Conservation (phyloP, 495 filamentous ascomycete genomes). For the Penicillium coprophilum region DNA sequence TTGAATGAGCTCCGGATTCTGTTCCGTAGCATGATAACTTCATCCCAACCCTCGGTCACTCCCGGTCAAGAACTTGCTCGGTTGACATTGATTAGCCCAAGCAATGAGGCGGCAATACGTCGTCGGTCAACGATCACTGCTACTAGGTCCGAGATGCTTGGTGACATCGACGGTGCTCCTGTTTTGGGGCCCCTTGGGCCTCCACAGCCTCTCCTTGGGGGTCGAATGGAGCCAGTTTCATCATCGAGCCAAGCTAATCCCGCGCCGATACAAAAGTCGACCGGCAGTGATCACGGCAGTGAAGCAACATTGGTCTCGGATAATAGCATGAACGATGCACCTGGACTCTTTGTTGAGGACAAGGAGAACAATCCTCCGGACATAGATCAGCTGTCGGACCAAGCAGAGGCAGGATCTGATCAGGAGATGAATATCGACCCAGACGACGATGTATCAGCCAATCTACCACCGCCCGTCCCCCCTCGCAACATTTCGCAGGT, state of each 20-base stretch:
- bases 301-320: conserved; percentile 55
- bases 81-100: conserved; percentile 67
- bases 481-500: conserved; percentile 41
- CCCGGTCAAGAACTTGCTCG: conserved; percentile 81
- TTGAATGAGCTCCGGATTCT: conserved; percentile 68
- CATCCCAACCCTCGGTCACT: conserved; percentile 50
- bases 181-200: conserved; percentile 53
- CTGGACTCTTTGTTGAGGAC: conserved; percentile 30
- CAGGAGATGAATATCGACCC: conserved; percentile 6
- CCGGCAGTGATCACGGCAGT: conserved; percentile 40
- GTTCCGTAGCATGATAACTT: conserved; percentile 69
- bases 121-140: conserved; percentile 53
- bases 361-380: conserved; percentile 45
- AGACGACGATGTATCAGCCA: conserved; percentile 1
- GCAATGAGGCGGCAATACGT: conserved; percentile 57
- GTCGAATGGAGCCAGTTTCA: conserved; percentile 16
- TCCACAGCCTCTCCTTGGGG: conserved; percentile 32
- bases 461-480: conserved; percentile 47
- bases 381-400: conserved; percentile 12
- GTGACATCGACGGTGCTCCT: conserved; percentile 52
- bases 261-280: conserved; percentile 16
- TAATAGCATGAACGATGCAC: conserved; percentile 22
- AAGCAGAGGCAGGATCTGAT: conserved; percentile 16
- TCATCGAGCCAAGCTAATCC: conserved; percentile 18
- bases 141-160: conserved; percentile 41